A percentile compares a stretch with the other conserved stretches of the same genome.
These are phyloP conservation scores for Tricholoma terreum DNA, from an alignment of 768 basidiomycete genomes.

Conservation along the genomic window DNA sequence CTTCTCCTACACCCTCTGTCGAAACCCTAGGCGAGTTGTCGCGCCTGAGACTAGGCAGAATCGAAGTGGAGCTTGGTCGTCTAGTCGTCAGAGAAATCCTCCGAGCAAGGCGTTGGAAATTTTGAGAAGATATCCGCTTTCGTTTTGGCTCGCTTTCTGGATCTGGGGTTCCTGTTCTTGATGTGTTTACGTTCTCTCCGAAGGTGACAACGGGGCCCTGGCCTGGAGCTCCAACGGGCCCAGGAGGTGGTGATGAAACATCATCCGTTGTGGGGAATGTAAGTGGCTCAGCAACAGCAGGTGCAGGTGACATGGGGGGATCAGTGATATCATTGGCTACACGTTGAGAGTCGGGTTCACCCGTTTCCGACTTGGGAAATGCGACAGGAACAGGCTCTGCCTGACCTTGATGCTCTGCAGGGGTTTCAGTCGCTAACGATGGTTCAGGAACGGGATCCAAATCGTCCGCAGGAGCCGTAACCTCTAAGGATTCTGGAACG, in stretches of 20 bases:
- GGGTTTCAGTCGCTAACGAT: background rate
- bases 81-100: conserved; percentile 65
- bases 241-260: conserved; percentile 19
- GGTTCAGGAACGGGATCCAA: background rate
- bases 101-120: conserved; percentile 78
- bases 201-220: conserved; percentile 60
- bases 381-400: conserved; percentile 9
- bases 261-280: conserved; percentile 35
- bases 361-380: conserved; percentile 27
- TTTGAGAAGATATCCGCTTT: conserved; percentile 80
- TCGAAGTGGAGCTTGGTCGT: conserved; percentile 52
- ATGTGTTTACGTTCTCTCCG: conserved; percentile 51
- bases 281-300: conserved; percentile 16
- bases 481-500: conserved; percentile 6
- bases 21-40: conserved; percentile 43
- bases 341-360: conserved; percentile 15
- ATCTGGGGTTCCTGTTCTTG: conserved; percentile 72
- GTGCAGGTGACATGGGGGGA: conserved; percentile 8
- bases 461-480: conserved; percentile 6
- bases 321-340: conserved; percentile 13
- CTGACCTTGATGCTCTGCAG: background rate
- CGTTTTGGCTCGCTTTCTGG: conserved; percentile 72
- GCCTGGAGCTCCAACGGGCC: conserved; percentile 13
- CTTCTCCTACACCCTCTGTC: conserved; percentile 41
- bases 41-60: conserved; percentile 54